phyloP scores from a whole-genome alignment of 192 early-diverging fungal genomes.

The Coemansia sp. region DNA sequence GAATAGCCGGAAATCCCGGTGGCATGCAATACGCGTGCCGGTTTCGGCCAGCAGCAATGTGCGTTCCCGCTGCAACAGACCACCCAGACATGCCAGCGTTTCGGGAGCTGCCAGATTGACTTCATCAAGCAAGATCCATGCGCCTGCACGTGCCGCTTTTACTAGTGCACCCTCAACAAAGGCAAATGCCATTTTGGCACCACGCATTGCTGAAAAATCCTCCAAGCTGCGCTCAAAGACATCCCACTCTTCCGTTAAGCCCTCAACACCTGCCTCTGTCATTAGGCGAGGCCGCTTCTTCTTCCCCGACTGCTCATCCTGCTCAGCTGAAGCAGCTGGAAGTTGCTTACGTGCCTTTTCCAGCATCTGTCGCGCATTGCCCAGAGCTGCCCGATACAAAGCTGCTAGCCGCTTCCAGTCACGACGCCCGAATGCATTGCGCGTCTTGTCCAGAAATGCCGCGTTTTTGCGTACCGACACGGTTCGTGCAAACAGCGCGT shows the following conservation, averaged over 20 bases:
- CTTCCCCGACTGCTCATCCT: constrained; percentile 13
- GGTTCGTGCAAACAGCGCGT: constrained; percentile 78
- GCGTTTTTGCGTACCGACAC: constrained; percentile 85
- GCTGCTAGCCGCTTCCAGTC: constrained; percentile 83
- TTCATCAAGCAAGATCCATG: constrained; percentile 98
- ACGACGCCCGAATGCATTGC: constrained; percentile 63
- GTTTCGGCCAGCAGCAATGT: constrained; percentile 88
- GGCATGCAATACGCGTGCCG: constrained; percentile 84
- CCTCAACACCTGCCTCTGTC: constrained; percentile 21
- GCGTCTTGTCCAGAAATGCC: constrained; percentile 78
- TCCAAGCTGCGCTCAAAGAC: constrained; percentile 62
- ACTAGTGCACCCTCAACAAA: constrained; percentile 95
- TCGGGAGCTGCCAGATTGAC: constrained; percentile 95
- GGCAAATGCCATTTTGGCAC: constrained; percentile 77
- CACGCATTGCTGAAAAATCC: constrained; percentile 60
- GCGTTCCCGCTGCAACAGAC: constrained; percentile 80
- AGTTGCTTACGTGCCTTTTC: neutral
- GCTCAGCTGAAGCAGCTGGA: constrained; percentile 10
- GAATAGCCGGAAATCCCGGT: constrained; percentile 92
- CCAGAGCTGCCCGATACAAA: constrained; percentile 67
- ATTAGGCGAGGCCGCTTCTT: constrained; percentile 12
- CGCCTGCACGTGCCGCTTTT: constrained; percentile 81
- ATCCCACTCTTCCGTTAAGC: constrained; percentile 69
- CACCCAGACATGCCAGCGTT: constrained; percentile 89
- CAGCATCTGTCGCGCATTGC: constrained; percentile 27